A percentile compares a stretch with the other conserved stretches of the same genome.
These are phyloP conservation scores for Phoma sp. DNA, from an alignment of 2,329 filamentous ascomycete species.

Conservation along the genomic window DNA sequence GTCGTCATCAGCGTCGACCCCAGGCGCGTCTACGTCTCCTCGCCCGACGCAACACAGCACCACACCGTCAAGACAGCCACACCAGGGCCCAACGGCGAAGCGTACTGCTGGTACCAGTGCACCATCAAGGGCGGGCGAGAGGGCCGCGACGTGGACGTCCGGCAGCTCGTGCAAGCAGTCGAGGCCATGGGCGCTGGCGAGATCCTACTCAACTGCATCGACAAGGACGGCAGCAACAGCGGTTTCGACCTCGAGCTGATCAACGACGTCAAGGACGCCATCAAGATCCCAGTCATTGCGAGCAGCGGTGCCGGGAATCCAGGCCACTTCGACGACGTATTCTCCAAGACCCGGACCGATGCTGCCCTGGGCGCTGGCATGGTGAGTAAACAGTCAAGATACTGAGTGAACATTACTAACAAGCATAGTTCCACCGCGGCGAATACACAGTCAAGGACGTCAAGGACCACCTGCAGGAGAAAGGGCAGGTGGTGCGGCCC, in stretches of 20 bases:
- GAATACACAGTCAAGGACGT: constrained; percentile 96
- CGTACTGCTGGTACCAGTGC: constrained; percentile 94
- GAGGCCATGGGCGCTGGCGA: constrained; percentile 96
- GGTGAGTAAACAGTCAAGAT: constrained; percentile 54
- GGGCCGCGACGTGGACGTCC: constrained; percentile 90
- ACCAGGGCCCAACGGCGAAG: constrained; percentile 77
- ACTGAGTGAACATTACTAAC: neutral
- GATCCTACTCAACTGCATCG: constrained; percentile 95
- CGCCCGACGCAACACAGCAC: constrained; percentile 71
- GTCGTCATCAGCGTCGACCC: constrained; percentile 96
- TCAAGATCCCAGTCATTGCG: constrained; percentile 93
- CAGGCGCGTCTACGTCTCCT: constrained; percentile 82
- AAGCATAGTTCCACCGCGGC: constrained; percentile 79
- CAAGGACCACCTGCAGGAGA: constrained; percentile 77
- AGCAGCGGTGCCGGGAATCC: constrained; percentile 91
- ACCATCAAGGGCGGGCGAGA: constrained; percentile 95
- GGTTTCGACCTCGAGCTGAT: constrained; percentile 96
- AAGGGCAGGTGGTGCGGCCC: constrained; percentile 78
- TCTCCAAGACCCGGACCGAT: constrained; percentile 83
- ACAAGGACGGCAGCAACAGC: constrained; percentile 91
- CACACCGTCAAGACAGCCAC: constrained; percentile 75
- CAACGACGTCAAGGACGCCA: constrained; percentile 80
- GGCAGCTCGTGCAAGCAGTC: constrained; percentile 85
- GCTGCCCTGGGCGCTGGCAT: constrained; percentile 95
- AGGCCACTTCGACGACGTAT: constrained; percentile 88